Conservation (phyloP, 1,139 yeast genomes). For the Suhomyces wounanorum region DNA sequence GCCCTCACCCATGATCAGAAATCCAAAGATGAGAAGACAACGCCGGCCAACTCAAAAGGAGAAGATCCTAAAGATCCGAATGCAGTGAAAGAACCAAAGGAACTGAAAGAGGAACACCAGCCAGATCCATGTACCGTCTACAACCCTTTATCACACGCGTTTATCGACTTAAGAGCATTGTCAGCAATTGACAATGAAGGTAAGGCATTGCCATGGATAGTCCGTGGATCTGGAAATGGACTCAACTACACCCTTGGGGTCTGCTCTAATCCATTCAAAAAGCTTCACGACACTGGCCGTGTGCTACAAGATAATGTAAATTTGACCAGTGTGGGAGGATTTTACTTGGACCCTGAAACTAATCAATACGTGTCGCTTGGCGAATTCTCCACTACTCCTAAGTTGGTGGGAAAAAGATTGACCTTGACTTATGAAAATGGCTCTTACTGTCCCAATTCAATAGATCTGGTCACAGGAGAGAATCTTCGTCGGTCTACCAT, state of each 20-base stretch:
- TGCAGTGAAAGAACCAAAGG: background rate
- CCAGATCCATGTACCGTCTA: conserved; percentile 56
- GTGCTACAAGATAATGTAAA: conserved; percentile 43
- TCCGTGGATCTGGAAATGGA: conserved; percentile 71
- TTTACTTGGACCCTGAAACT: conserved; percentile 55
- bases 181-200: conserved; percentile 45
- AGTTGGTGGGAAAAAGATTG: conserved; percentile 69
- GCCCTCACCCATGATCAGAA: background rate
- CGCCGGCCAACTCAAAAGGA: background rate
- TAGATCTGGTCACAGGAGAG: conserved; percentile 39
- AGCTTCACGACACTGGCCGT: conserved; percentile 28
- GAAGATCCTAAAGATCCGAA: background rate
- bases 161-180: conserved; percentile 55
- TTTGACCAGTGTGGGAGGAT: conserved; percentile 63
- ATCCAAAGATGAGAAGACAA: background rate
- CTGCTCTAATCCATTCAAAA: conserved; percentile 66
- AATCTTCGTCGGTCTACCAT: conserved; percentile 61
- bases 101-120: conserved; percentile 19
- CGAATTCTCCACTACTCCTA: conserved; percentile 57
- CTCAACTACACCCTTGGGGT: conserved; percentile 78
- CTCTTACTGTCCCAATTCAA: conserved; percentile 55
- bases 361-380: conserved; percentile 67
- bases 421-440: conserved; percentile 74
- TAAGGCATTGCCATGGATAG: conserved; percentile 57
- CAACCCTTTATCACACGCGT: conserved; percentile 54